Base-by-base conservation (phyloP, 768 basidiomycete genomes). In the Krasilnikovozyma curviuscula region DNA sequence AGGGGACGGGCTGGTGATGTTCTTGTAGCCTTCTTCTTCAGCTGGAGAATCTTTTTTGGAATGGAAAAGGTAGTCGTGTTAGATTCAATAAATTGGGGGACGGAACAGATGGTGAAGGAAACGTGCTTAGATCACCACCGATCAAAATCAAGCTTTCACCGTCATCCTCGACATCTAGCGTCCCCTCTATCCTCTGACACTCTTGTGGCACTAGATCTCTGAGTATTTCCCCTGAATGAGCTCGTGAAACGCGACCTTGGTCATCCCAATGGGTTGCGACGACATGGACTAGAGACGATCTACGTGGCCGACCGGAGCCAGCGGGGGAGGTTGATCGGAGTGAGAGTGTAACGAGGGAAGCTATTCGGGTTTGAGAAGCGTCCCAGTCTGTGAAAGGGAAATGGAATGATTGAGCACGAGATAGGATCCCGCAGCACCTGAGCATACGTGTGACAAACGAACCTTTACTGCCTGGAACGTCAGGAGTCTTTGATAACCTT, bases 221-320 rank as follows among this genome's bases (percentile, higher is more conserved):
- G 10, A 52, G 44, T 23, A 52, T 12, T n/a, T 42, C 42, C 7
- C 50, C 50, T 4, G 16, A 12, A 18, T 37, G 27, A 18, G 46
- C 44, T 3, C 50, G 40, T 3, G 50, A 44, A 4, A 16, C n/a
- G 5, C 46, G 32, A 19, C 50, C 50, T 18, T 34, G 31, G 33
- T 47, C 45, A 35, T 52, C 50, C 50, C 50, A 52, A 37, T 52
- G 50, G 25, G 50, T 52, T 28, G 42, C 44, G 32, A 27, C 40
- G 10, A 52, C 21, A 40, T 52, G 50, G 18, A 52, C 23, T 14
- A 49, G 40, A 28, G 32, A 7, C 3, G 16, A 16, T 6, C n/a
- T n/a, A n/a, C n/a, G n/a, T n/a, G n/a, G n/a, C n/a, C n/a, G n/a
- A n/a, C n/a, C n/a, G n/a, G n/a, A n/a, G n/a, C n/a, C n/a, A n/a